phyloP scores from a whole-genome alignment of 139 green algal genomes.

The Edaphochlamys debaryana region DNA sequence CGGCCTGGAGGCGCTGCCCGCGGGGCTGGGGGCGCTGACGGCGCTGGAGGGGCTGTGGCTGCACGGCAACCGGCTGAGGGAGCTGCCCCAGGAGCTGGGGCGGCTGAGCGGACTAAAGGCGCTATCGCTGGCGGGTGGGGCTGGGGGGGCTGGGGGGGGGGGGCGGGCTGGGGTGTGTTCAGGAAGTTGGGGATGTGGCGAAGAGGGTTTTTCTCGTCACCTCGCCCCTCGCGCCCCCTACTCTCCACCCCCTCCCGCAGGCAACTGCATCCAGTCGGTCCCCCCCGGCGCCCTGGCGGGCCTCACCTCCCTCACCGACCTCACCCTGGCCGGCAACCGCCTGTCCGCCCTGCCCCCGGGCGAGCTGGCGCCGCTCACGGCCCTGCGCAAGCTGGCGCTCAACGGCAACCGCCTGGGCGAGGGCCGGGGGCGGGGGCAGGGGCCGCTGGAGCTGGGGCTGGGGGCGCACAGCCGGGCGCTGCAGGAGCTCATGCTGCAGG shows the following conservation, averaged over 20 bases:
- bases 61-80: conserved; percentile 72
- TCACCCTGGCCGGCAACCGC: conserved; percentile 81
- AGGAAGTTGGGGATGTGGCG: background rate
- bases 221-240: background rate
- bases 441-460: background rate
- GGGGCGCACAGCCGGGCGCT: background rate
- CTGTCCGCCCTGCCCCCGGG: conserved; percentile 62
- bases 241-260: background rate
- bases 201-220: background rate
- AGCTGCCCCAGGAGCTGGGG: conserved; percentile 53
- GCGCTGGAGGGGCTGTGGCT: conserved; percentile 67
- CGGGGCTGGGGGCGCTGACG: conserved; percentile 54
- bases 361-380: conserved; percentile 22
- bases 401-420: conserved; percentile 42
- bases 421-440: background rate
- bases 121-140: conserved; percentile 37
- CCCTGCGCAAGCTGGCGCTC: conserved; percentile 35
- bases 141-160: too few relatives aligned
- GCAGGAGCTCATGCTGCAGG: conserved; percentile 31
- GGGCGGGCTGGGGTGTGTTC: background rate
- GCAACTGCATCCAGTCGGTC: conserved; percentile 17
- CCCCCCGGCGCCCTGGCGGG: conserved; percentile 35
- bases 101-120: conserved; percentile 50
- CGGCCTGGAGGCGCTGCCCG: conserved; percentile 64
- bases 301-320: conserved; percentile 62